These are phyloP conservation scores for Arabidopsis suecica DNA, from an alignment of 345 rosid genomes.

Conservation along the genomic window DNA sequence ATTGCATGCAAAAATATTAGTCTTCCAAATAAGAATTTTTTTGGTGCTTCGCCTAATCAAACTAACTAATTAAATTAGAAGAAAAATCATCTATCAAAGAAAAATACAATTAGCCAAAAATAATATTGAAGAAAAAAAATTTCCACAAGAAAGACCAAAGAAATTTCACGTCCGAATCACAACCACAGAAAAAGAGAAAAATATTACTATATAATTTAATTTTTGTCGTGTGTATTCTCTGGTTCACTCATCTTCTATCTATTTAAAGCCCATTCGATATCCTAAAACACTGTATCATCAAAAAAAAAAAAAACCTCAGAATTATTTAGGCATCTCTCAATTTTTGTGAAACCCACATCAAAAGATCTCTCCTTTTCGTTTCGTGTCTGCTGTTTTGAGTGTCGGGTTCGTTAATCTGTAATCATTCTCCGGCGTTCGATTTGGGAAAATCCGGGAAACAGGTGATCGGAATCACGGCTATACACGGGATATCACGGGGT, in stretches of 20 bases:
- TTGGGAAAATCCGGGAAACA: slow-evolving; percentile 50
- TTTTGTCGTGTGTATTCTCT: slow-evolving; percentile 11
- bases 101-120: not conserved
- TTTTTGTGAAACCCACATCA: not conserved
- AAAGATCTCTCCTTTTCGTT: slow-evolving; percentile 24
- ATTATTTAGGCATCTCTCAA: not conserved
- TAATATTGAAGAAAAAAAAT: not conserved
- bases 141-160: not conserved
- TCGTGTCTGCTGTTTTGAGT: slow-evolving; percentile 36
- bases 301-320: not conserved
- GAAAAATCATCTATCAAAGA: too few relatives aligned
- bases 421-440: slow-evolving; percentile 30
- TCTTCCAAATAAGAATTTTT: too few relatives aligned
- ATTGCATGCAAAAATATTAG: too few relatives aligned
- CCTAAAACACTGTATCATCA: slow-evolving; percentile 22
- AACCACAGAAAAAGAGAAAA: not conserved
- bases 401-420: slow-evolving; percentile 8
- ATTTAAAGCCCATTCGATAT: slow-evolving; percentile 41
- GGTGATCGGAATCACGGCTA: slow-evolving; percentile 98
- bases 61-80: too few relatives aligned
- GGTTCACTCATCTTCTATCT: slow-evolving; percentile 55
- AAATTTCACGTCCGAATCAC: slow-evolving; percentile 26
- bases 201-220: not conserved
- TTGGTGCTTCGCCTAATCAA: too few relatives aligned
- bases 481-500: slow-evolving; percentile 66